Conservation (phyloP, 108 stramenopile species). For the Nitzschia palea region DNA sequence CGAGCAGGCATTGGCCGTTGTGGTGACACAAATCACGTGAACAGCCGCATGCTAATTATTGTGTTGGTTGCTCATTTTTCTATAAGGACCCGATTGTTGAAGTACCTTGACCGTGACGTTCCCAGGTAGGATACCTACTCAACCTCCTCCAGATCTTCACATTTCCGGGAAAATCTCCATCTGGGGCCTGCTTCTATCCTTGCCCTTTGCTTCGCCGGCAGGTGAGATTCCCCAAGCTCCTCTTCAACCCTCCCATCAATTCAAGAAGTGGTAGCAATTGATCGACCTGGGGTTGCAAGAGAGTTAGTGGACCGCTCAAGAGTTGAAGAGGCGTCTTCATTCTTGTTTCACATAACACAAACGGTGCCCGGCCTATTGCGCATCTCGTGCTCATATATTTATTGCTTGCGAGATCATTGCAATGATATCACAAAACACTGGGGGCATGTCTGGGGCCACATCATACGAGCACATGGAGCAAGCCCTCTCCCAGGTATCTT, state of each 20-base stretch:
- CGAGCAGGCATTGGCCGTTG: too few species aligned
- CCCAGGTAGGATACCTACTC: not conserved
- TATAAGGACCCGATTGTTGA: slow-evolving; percentile 3
- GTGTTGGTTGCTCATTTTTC: not conserved
- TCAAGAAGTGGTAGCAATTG: not conserved
- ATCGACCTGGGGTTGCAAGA: not conserved
- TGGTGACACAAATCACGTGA: too few species aligned
- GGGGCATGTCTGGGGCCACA: not conserved
- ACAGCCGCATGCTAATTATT: not conserved
- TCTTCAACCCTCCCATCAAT: slow-evolving; percentile 4
- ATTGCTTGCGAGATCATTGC: not conserved
- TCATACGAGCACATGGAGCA: slow-evolving; percentile 15
- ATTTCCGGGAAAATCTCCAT: too few species aligned
- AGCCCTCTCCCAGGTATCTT: not conserved
- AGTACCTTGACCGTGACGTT: not conserved
- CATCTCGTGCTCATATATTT: too few species aligned
- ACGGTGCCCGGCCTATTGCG: too few species aligned
- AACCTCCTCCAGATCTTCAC: too few species aligned
- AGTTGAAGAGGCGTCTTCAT: not conserved
- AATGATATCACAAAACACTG: not conserved
- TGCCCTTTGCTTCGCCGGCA: too few species aligned
- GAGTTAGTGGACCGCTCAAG: not conserved
- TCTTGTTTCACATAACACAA: too few species aligned
- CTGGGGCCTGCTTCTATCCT: too few species aligned
- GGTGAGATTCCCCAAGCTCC: too few species aligned